Evolutionary conservation across 169 alveolate genomes (phyloP), one percentile per base, ranked within the genome.

Genomic region (Eimeria zaria): DNA sequence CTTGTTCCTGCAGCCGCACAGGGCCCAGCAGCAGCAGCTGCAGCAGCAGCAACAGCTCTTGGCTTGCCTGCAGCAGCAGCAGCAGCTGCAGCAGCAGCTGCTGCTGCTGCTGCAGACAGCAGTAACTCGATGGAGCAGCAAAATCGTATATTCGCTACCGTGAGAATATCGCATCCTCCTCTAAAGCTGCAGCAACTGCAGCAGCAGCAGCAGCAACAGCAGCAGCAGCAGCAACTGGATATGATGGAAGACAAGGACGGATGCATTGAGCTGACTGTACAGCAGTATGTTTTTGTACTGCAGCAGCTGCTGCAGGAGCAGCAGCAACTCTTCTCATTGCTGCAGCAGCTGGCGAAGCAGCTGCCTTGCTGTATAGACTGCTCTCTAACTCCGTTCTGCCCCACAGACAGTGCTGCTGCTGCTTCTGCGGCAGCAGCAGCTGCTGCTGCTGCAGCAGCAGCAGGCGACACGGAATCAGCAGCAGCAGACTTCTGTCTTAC

Each of bases 261-360:
- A 46, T 46, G 89, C 69, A 44, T 80, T 22, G 7, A 27, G 6
- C 71, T 80, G 48, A 48, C 89, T 12, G 89, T 80, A 71, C 69
- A 51, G 89, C 89, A 80, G 44, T 80, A 80, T 36, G 69, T 80
- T 80, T 69, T 71, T 46, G 89, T 71, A 24, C 64, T 80, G 89
- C 89, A 80, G 69, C 71, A 80, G 71, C 48, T 24, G 89, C 89
- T 80, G 89, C 89, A 48, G 89, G 51, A 80, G 89, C 89, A 80
- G 69, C 69, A 44, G 71, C 71, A 22, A n/a, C 44, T 80, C 41
- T 33, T 80, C 30, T 36, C 71, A 48, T 7, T 60, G 89, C 89
- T 80, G 89, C 89, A 80, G 89, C 89, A 80, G 89, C 89, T 80
- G 12, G 69, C 69, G 89, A 33, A 48, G 89, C 89, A 80, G 89